Evolutionary conservation across 768 basidiomycete species (phyloP).

Genomic region (Pisolithus marmoratus): DNA sequence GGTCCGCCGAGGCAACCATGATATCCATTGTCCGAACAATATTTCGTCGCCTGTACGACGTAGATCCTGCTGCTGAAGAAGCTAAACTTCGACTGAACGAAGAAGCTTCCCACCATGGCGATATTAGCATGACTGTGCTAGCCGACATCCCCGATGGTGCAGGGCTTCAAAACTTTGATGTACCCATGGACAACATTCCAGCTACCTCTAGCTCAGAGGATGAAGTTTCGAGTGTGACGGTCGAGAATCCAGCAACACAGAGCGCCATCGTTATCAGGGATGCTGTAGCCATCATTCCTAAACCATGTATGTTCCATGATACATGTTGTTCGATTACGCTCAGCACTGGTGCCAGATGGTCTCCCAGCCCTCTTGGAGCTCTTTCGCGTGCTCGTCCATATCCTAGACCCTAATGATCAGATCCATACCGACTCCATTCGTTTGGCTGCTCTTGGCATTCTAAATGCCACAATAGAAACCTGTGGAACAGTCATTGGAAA

Average conservation of each 20-base stretch:
- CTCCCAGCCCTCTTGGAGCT: constrained; percentile 91
- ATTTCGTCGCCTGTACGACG: constrained; percentile 63
- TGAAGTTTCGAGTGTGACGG: neutral
- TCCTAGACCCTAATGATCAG: constrained; percentile 90
- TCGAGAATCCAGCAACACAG: neutral
- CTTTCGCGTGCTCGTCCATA: constrained; percentile 88
- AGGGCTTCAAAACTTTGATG: constrained; percentile 9
- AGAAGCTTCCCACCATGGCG: constrained; percentile 48
- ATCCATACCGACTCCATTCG: constrained; percentile 96
- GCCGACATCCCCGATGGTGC: constrained; percentile 8
- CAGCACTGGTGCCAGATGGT: constrained; percentile 50
- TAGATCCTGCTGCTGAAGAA: constrained; percentile 67
- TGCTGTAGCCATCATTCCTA: constrained; percentile 7
- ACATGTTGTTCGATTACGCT: neutral
- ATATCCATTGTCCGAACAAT: constrained; percentile 79
- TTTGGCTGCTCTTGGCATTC: constrained; percentile 77
- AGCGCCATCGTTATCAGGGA: neutral
- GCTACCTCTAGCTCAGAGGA: neutral
- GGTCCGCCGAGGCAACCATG: constrained; percentile 86
- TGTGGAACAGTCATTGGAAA: constrained; percentile 69
- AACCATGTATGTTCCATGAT: constrained; percentile 16
- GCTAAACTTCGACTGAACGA: constrained; percentile 48
- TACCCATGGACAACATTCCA: constrained; percentile 8
- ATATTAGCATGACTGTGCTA: constrained; percentile 55
- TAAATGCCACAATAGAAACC: constrained; percentile 84